Conservation (phyloP, 23 red algal species). For the Gracilaria domingensis region DNA sequence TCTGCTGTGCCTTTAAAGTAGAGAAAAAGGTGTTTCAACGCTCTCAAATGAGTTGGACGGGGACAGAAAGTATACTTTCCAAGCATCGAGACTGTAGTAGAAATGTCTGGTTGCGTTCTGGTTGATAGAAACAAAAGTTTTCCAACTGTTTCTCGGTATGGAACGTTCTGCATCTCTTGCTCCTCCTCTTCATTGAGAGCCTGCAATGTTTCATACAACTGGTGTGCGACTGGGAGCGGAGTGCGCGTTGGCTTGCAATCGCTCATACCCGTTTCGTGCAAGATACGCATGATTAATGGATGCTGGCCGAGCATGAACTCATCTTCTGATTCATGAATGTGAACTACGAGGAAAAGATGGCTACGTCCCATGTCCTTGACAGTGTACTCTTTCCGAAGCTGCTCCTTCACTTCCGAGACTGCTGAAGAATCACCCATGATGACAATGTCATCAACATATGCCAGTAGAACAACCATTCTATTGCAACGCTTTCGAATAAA, state of each 20-base stretch:
- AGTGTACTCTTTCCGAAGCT: no score
- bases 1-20: not conserved
- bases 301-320: no score
- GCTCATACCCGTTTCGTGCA: no score
- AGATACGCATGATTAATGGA: no score
- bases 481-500: not conserved
- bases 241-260: no score
- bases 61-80: constrained; percentile 2
- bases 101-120: constrained; percentile 16
- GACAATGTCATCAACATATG: constrained; percentile 40
- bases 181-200: not conserved
- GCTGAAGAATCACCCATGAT: not conserved
- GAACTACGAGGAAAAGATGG: no score
- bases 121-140: constrained; percentile 37
- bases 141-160: constrained; percentile 31
- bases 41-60: not conserved
- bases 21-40: not conserved
- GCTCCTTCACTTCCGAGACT: not conserved
- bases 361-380: not conserved
- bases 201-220: not conserved
- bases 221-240: constrained; percentile 5
- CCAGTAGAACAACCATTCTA: not conserved
- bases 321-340: no score
- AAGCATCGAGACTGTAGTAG: constrained; percentile 27
- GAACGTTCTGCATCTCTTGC: constrained; percentile 7